Percentiles rank a stretch among this genome's conserved stretches.
phyloP scores from a whole-genome alignment of 2,329 filamentous ascomycete species.

The Sordariomycetes sp. region DNA sequence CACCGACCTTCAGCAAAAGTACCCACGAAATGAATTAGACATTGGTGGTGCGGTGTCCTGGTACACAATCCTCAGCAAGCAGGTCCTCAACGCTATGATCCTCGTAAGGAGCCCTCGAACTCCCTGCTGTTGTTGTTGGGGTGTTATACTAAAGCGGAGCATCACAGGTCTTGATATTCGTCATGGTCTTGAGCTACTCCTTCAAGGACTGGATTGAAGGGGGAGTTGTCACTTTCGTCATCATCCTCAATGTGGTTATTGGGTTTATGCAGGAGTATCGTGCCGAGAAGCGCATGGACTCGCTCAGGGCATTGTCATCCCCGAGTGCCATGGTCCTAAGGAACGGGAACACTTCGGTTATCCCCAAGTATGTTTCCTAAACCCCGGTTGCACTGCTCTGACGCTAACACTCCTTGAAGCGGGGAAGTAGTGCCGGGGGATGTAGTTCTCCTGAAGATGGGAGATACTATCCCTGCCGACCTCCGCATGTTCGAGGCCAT shows the following conservation, averaged over 20 bases:
- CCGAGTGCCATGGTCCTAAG: conserved; percentile 53
- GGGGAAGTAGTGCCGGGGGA: conserved; percentile 62
- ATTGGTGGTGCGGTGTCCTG: conserved; percentile 56
- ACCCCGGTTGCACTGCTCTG: not conserved
- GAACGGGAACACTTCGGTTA: conserved; percentile 45
- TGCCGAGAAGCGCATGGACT: conserved; percentile 58
- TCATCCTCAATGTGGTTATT: conserved; percentile 58
- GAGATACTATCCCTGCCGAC: conserved; percentile 67
- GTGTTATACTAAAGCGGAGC: conserved; percentile 6
- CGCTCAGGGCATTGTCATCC: conserved; percentile 48
- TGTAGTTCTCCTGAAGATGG: conserved; percentile 55
- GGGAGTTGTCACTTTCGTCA: conserved; percentile 56
- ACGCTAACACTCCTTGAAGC: conserved; percentile 19
- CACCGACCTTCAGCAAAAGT: conserved; percentile 42
- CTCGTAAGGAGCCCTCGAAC: conserved; percentile 36
- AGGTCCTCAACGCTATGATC: conserved; percentile 71
- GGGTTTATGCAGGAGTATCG: conserved; percentile 56
- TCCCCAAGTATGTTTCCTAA: conserved; percentile 38
- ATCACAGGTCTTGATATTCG: conserved; percentile 61
- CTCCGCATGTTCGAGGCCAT: conserved; percentile 60
- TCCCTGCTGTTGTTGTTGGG: not conserved
- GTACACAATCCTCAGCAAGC: conserved; percentile 63
- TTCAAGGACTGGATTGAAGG: conserved; percentile 59
- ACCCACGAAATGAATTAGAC: conserved; percentile 61
- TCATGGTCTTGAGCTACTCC: conserved; percentile 61